Evolutionary conservation across 139 green algal species (phyloP).

Genomic region (Volvox reticuliferus): DNA sequence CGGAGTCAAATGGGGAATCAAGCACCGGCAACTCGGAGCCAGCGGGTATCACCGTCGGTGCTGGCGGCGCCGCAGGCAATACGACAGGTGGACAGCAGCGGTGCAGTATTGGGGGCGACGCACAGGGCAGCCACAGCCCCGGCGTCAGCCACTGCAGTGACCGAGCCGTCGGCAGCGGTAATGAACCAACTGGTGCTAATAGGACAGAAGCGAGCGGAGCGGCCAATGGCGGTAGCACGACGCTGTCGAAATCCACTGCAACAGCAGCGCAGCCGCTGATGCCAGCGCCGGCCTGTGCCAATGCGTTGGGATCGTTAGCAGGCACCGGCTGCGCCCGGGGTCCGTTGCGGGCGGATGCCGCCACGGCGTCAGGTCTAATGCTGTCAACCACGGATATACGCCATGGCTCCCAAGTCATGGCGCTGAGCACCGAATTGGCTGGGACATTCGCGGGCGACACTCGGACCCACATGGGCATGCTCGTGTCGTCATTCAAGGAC

Average conservation of each 20-base stretch:
- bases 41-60: too few relatives aligned
- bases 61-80: background rate
- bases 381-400: background rate
- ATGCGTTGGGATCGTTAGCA: too few relatives aligned
- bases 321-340: too few relatives aligned
- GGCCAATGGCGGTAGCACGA: too few relatives aligned
- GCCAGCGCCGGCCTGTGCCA: too few relatives aligned
- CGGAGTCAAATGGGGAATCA: too few relatives aligned
- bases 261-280: too few relatives aligned
- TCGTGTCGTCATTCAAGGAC: slow-evolving; percentile 44
- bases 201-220: too few relatives aligned
- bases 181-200: too few relatives aligned
- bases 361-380: background rate
- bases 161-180: too few relatives aligned
- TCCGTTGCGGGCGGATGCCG: too few relatives aligned
- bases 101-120: background rate
- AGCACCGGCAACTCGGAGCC: background rate
- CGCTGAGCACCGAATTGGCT: slow-evolving; percentile 17
- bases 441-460: slow-evolving; percentile 41
- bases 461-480: slow-evolving; percentile 46
- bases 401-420: slow-evolving; percentile 11
- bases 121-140: background rate
- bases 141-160: background rate
- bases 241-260: too few relatives aligned
- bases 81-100: background rate